Percentiles rank a stretch among this genome's conserved stretches.
These are phyloP conservation scores for Cordyceps farinosa DNA, from an alignment of 2,329 filamentous ascomycete genomes.

Conservation along the genomic window DNA sequence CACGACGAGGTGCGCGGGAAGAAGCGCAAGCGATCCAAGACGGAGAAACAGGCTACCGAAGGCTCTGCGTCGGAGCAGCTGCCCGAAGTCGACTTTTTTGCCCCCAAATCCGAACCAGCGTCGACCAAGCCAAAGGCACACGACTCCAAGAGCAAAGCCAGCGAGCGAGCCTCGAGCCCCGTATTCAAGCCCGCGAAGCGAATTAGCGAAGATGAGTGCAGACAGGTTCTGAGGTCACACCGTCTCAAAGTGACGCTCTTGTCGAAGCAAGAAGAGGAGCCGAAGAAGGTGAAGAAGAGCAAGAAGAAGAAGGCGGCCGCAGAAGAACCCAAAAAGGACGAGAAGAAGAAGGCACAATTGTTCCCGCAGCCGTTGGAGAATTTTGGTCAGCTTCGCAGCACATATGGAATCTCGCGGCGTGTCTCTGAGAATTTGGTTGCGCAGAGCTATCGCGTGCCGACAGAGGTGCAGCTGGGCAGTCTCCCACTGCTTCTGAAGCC, in stretches of 20 bases:
- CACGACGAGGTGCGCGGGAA: conserved; percentile 51
- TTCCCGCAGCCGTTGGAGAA: conserved; percentile 76
- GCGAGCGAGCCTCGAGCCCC: conserved; percentile 28
- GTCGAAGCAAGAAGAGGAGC: conserved; percentile 43
- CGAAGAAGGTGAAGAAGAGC: conserved; percentile 52
- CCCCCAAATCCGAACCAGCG: conserved; percentile 38
- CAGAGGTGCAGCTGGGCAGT: conserved; percentile 87
- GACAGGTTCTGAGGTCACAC: conserved; percentile 71
- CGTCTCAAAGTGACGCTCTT: conserved; percentile 81
- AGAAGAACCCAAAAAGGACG: conserved; percentile 46
- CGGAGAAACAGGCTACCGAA: conserved; percentile 27
- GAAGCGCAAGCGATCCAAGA: conserved; percentile 52
- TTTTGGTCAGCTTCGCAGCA: conserved; percentile 68
- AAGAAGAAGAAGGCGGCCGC: conserved; percentile 43
- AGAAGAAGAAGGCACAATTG: conserved; percentile 58
- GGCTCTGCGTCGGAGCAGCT: conserved; percentile 37
- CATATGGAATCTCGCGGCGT: conserved; percentile 69
- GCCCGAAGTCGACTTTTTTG: conserved; percentile 58
- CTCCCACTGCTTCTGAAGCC: conserved; percentile 72
- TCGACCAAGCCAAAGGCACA: conserved; percentile 23
- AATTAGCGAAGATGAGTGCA: conserved; percentile 67
- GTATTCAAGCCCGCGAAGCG: conserved; percentile 28
- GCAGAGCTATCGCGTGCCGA: conserved; percentile 86
- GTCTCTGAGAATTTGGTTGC: conserved; percentile 73
- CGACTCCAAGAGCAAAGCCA: conserved; percentile 20